Percentiles rank a stretch among this genome's conserved stretches.
phyloP scores from a whole-genome alignment of 805 yeast genomes.

The Myxozyma monticola region DNA sequence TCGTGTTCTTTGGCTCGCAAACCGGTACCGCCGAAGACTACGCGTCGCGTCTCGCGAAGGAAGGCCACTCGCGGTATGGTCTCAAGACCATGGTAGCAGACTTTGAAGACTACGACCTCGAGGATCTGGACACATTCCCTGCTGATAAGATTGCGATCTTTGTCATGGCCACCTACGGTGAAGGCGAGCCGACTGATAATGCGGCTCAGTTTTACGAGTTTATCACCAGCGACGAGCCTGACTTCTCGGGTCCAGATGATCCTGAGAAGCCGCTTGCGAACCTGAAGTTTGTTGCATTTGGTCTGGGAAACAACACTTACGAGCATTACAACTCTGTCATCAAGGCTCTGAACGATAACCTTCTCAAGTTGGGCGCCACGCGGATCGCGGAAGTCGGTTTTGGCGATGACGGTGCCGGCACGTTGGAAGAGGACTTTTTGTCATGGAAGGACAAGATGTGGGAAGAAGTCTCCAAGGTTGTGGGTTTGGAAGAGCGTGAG shows the following conservation, averaged over 20 bases:
- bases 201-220: slow-evolving; percentile 79
- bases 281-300: slow-evolving; percentile 74
- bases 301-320: slow-evolving; percentile 92
- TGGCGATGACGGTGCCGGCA: slow-evolving; percentile 94
- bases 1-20: slow-evolving; percentile 90
- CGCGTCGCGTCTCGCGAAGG: slow-evolving; percentile 86
- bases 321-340: slow-evolving; percentile 86
- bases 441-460: slow-evolving; percentile 86
- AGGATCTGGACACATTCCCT: slow-evolving; percentile 65
- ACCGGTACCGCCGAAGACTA: slow-evolving; percentile 99
- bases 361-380: slow-evolving; percentile 66
- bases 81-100: slow-evolving; percentile 83
- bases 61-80: slow-evolving; percentile 77
- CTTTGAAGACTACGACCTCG: slow-evolving; percentile 84
- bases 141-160: slow-evolving; percentile 64
- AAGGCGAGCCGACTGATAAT: slow-evolving; percentile 97
- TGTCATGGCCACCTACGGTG: slow-evolving; percentile 92
- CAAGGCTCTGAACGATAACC: slow-evolving; percentile 52
- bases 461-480: slow-evolving; percentile 60
- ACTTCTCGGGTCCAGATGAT: slow-evolving; percentile 43
- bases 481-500: slow-evolving; percentile 77
- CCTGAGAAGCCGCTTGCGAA: slow-evolving; percentile 47
- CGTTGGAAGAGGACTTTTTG: slow-evolving; percentile 92
- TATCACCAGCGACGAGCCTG: slow-evolving; percentile 54
- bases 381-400: slow-evolving; percentile 75